phyloP scores from a whole-genome alignment of 1,284 basidiomycete genomes.

The Cutaneotrichosporon cutaneum region DNA sequence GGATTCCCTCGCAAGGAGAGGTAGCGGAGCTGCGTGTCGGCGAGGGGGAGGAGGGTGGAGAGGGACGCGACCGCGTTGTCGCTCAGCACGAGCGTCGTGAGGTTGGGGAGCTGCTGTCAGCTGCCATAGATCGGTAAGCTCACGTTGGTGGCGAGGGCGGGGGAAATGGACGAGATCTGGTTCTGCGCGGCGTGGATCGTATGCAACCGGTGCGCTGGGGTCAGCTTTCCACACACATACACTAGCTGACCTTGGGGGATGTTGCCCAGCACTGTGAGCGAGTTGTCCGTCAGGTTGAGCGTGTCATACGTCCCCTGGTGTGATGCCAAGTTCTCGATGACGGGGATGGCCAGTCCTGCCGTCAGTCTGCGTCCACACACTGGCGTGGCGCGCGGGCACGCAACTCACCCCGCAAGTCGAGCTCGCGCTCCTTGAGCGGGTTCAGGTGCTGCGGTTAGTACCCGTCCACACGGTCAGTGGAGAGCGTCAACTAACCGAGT shows the following conservation, averaged over 20 bases:
- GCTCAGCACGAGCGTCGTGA: conserved; percentile 51
- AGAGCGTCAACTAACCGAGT: conserved; percentile 41
- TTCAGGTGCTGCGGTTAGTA: conserved; percentile 62
- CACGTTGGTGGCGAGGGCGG: conserved; percentile 49
- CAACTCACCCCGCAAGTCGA: conserved; percentile 82
- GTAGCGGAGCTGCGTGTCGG: conserved; percentile 73
- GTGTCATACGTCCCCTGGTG: conserved; percentile 69
- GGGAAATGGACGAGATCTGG: conserved; percentile 77
- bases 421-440: conserved; percentile 87
- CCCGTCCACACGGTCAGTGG: conserved; percentile 11
- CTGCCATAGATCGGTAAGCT: conserved; percentile 16
- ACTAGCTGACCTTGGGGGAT: conserved; percentile 65
- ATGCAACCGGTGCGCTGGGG: conserved; percentile 73
- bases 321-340: conserved; percentile 98
- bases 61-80: conserved; percentile 66
- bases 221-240: conserved; percentile 14
- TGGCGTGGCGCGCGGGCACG: neutral
- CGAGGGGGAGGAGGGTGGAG: conserved; percentile 77
- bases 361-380: neutral
- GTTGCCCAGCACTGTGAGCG: conserved; percentile 84
- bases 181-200: conserved; percentile 96
- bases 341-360: conserved; percentile 90
- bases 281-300: conserved; percentile 95
- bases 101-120: conserved; percentile 49
- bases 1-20: conserved; percentile 87